Percentiles rank a stretch among this genome's conserved stretches.
phyloP scores from a whole-genome alignment of 257 asterid genomes.

The Striga asiatica region DNA sequence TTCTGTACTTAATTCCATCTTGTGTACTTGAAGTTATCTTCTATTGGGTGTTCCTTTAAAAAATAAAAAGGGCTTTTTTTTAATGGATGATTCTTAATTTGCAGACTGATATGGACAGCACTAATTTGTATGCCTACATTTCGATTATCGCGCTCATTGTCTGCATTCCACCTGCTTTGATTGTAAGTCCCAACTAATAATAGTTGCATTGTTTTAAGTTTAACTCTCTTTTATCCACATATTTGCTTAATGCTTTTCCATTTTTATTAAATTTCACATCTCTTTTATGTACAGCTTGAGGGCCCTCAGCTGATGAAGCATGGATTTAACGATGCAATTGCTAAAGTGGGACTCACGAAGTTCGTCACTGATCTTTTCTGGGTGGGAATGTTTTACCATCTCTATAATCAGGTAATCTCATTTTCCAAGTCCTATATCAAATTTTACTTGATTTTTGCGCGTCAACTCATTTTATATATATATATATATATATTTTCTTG shows the following conservation, averaged over 20 bases:
- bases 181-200: constrained; percentile 9
- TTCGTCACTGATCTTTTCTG: constrained; percentile 84
- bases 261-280: neutral
- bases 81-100: neutral
- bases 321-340: constrained; percentile 82
- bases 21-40: too few species aligned
- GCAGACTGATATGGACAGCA: constrained; percentile 52
- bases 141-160: constrained; percentile 25
- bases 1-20: neutral
- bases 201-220: neutral
- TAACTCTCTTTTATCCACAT: neutral
- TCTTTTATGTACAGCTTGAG: constrained; percentile 34
- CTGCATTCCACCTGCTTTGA: constrained; percentile 65
- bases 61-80: too few species aligned
- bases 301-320: constrained; percentile 69
- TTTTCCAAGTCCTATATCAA: neutral
- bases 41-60: too few species aligned
- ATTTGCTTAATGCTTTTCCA: neutral
- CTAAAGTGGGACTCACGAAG: constrained; percentile 82
- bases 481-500: neutral
- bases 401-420: constrained; percentile 82
- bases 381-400: constrained; percentile 99
- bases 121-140: constrained; percentile 67
- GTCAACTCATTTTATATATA: neutral
- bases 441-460: neutral